Evolutionary conservation across 1,284 basidiomycete species (phyloP), one percentile per base, ranked within the genome.

Genomic region (Chalciporus sp.): DNA sequence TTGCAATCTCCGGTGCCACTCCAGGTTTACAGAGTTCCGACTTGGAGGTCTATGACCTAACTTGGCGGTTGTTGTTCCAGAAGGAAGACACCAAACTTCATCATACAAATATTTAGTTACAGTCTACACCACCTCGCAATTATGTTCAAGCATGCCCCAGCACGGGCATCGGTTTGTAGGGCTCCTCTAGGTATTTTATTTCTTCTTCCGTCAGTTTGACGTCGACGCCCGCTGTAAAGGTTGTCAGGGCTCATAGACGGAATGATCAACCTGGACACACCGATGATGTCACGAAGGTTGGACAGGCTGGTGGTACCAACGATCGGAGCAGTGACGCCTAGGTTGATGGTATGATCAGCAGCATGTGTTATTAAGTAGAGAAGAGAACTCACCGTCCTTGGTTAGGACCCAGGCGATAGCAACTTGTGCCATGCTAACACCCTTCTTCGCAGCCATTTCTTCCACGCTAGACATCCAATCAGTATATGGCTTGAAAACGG

Each of bases 371-470:
- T 37, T 16, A 16, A 3, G 11, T 26, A 43, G 14, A 29, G 44
- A 57, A 17, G 19, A 16, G 16, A 17, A 49, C 62, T 42, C 1
- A 69, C 68, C 69, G 4, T 70, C 70, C 52, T 74, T 76, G 28
- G 64, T 56, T 16, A 81, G 58, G n/a, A 67, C 65, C 80, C 81
- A 83, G n/a, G 80, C 79, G 17, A 80, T 60, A 6, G 78, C 74
- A 49, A 82, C 64, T 57, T 81, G 79, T 4, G 80, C 77, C 80
- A 82, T 83, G 56, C 66, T 72, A 23, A 75, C 60, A 2, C 74
- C 74, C 52, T 65, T 70, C 62, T 70, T 74, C 46, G 69, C 67
- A 17, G 81, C 78, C 35, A 83, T 55, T 58, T 76, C 72, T 61
- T 81, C 75, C 45, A 81, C 72, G 8, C 73, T 71, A 39, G 8